Evolutionary conservation across 352 stramenopile species (phyloP).

Genomic region (Globisporangium polare): DNA sequence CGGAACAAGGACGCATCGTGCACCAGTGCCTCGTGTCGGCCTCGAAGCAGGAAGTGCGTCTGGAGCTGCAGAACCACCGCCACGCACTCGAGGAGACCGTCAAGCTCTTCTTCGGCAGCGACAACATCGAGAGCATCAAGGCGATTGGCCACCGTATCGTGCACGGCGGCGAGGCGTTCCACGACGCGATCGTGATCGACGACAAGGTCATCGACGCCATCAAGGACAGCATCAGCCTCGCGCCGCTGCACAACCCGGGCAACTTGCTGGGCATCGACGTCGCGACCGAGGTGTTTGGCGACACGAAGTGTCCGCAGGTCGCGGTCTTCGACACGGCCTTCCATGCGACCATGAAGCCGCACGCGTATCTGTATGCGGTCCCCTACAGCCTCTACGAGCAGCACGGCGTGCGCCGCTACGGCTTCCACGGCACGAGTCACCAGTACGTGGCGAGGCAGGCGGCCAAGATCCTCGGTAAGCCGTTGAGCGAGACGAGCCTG

Average conservation of each 20-base stretch:
- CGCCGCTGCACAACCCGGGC: slow-evolving; percentile 85
- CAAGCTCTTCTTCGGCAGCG: slow-evolving; percentile 50
- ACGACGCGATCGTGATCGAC: slow-evolving; percentile 54
- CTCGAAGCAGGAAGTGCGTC: slow-evolving; percentile 48
- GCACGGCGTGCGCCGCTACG: slow-evolving; percentile 84
- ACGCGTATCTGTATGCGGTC: slow-evolving; percentile 80
- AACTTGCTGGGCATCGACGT: slow-evolving; percentile 86
- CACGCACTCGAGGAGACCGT: slow-evolving; percentile 58
- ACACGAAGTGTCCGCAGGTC: slow-evolving; percentile 52
- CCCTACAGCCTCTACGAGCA: slow-evolving; percentile 78
- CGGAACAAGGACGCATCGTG: slow-evolving; percentile 57
- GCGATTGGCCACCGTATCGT: slow-evolving; percentile 87
- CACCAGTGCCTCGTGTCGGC: slow-evolving; percentile 52
- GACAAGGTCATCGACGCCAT: slow-evolving; percentile 48
- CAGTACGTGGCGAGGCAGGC: slow-evolving; percentile 82
- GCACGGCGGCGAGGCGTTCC: slow-evolving; percentile 81
- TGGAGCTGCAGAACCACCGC: slow-evolving; percentile 51
- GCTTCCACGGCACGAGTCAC: slow-evolving; percentile 89
- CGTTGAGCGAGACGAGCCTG: slow-evolving; percentile 56
- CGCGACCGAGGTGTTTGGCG: slow-evolving; percentile 71
- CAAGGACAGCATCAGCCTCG: slow-evolving; percentile 56
- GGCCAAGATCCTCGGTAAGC: slow-evolving; percentile 48
- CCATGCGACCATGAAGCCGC: slow-evolving; percentile 80
- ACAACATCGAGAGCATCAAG: slow-evolving; percentile 49
- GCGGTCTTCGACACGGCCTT: slow-evolving; percentile 92